Evolutionary conservation across 768 basidiomycete genomes (phyloP), one percentile per base, ranked within the genome.

Genomic region (Leccinum rimulosum): DNA sequence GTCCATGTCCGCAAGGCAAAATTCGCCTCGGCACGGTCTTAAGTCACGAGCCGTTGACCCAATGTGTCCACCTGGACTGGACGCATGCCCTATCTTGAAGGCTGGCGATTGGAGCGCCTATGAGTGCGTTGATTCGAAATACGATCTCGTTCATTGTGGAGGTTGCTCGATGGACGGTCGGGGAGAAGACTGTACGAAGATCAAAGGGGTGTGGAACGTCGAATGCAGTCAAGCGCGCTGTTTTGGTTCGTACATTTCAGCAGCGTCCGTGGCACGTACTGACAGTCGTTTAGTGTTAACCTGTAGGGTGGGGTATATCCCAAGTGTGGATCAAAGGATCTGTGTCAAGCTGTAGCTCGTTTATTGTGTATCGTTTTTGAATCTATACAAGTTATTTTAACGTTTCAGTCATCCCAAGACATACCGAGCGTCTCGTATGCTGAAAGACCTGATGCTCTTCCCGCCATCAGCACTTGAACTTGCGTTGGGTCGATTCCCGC

Each of bases 71-170:
- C 64, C 65, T 48, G 80, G 78, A 35, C 70, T 84, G 33, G 76
- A 82, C 40, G 84, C 84, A 30, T 88, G 86, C 74, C 84, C 84
- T 17, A 76, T 87, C 60, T 55, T 72, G 22, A 79, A 75, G 27
- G 62, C 76, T 36, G 70, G 67, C 5, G 70, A 70, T 22, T 64
- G 65, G 47, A 77, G 72, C 33, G 82, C 84, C 56, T 84, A 77
- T 63, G 86, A 88, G 66, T 88, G 86, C 67, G 66, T 92, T 54
- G 87, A 93, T 73, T 80, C 80, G 31, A 64, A 72, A 17, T 75
- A 74, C 48, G 88, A 91, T 59, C 79, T 92, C 50, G 78, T 84
- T 59, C 85, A 85, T 14, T 93, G 91, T 72, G 91, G 90, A 61
- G 91, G 91, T 30, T 93, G 91, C 68, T 72, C 82, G 2, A 79